Percentiles rank a stretch among this genome's conserved stretches.
Evolutionary conservation across 2,329 filamentous ascomycete genomes (phyloP).

Genomic region (Aspergillus sp.): DNA sequence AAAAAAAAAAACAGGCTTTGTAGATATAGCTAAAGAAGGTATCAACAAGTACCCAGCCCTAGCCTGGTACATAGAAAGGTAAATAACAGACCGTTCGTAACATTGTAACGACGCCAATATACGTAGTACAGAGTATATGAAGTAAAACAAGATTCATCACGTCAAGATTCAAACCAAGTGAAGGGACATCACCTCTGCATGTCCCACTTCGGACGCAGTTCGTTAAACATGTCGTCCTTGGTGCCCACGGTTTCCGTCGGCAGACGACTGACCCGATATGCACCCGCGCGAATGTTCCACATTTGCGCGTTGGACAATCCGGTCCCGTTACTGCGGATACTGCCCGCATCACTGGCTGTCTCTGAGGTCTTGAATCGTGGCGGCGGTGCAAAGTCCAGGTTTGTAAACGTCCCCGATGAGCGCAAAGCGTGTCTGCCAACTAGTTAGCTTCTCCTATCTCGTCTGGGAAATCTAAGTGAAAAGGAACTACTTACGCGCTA

Average conservation of each 20-base stretch:
- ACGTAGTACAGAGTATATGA: conserved; percentile 1
- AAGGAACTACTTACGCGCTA: conserved; percentile 65
- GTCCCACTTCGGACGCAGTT: conserved; percentile 51
- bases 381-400: conserved; percentile 43
- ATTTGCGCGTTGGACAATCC: conserved; percentile 65
- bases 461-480: not conserved
- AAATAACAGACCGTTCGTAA: conserved; percentile 13
- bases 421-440: conserved; percentile 37
- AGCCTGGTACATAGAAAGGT: not conserved
- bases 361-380: conserved; percentile 39
- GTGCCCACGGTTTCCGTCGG: conserved; percentile 77
- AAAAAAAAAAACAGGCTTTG: too few species aligned
- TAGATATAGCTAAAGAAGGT: too few species aligned
- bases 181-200: conserved; percentile 26
- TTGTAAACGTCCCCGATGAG: conserved; percentile 42
- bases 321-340: conserved; percentile 61
- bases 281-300: conserved; percentile 68
- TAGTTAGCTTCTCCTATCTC: conserved; percentile 11
- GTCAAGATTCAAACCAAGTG: conserved; percentile 3
- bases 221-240: conserved; percentile 54
- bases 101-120: conserved; percentile 9
- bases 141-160: conserved; percentile 9
- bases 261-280: conserved; percentile 77
- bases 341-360: conserved; percentile 38
- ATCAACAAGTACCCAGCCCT: too few species aligned